Evolutionary conservation across 495 filamentous ascomycete species (phyloP), one percentile per base, ranked within the genome.

Genomic region (Aspergillus sclerotiicarbonarius): DNA sequence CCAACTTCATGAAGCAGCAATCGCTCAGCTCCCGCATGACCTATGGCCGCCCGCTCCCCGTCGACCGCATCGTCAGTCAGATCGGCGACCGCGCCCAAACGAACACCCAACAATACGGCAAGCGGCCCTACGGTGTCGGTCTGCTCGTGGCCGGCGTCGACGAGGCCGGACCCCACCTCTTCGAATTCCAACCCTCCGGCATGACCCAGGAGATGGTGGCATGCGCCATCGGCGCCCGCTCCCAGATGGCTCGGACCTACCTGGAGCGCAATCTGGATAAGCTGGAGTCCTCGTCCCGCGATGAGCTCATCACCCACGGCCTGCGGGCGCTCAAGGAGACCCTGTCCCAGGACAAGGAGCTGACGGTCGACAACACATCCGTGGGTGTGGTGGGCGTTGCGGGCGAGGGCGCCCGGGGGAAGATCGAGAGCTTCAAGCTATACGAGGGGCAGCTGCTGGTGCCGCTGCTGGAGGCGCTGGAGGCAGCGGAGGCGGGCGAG

Each of bases 1-100:
- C 92, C 80, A 98, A 98, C 84, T 98, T 96, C 83, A 97, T 98
- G 94, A 97, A 97, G 80, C 91, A 96, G 76, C 94, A 98, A 77
- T 95, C 90, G 51, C 91, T 98, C 65, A 89, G 90, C 70, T 91
- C 91, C 57, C 91, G 91, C 68, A 89, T 98, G 68, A 95, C 92
- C 56, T 98, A 96, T 82, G 92, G 87, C 76, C 93, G 94, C 50
- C 85, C 91, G 56, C 92, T 98, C 65, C 90, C 89, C 15, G 78
- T 98, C 70, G 85, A 90, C 69, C 87, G 89, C 31, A 89, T 97
- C 62, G 91, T 96, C 52, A 79, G 82, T 20, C 86, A 91, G 72
- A 97, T 98, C 70, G 93, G 87, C 64, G 91, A 96, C 76, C 93
- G 96, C 75, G 94, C 94, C 37, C 94, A 98, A 78, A 88, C 87